phyloP scores from a whole-genome alignment of 2,329 filamentous ascomycete species.

The Aspergillus japonicus region DNA sequence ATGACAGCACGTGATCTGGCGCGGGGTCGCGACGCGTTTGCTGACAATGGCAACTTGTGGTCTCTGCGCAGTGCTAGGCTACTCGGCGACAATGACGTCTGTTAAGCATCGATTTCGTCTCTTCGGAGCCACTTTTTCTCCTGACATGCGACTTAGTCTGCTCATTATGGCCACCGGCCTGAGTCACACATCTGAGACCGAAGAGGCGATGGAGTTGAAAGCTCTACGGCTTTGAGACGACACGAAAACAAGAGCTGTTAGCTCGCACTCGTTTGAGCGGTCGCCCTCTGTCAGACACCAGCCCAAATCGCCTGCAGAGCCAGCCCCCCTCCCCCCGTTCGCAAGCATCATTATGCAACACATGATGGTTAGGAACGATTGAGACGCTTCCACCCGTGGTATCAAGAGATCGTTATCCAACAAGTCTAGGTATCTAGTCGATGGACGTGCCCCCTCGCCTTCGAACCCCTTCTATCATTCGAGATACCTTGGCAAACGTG shows the following conservation, averaged over 20 bases:
- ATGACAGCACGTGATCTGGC: no score
- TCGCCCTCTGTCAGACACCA: background rate
- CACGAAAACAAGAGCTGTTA: constrained; percentile 3
- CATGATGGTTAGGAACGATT: background rate
- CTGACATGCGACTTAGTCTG: no score
- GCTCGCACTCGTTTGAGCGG: background rate
- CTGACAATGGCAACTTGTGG: no score
- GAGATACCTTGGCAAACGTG: background rate
- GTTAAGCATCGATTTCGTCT: no score
- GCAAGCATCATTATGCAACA: background rate
- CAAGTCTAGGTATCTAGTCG: background rate
- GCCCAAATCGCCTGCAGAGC: background rate
- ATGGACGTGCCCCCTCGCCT: background rate
- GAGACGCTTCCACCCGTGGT: background rate
- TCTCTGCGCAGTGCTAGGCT: no score
- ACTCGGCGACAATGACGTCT: no score
- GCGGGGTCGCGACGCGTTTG: no score
- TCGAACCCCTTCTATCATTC: background rate
- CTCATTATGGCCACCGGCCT: background rate
- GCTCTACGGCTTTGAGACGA: constrained; percentile 6
- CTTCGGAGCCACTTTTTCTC: no score
- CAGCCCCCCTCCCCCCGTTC: background rate
- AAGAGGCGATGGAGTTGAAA: background rate
- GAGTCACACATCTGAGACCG: background rate
- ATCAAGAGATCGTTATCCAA: background rate